These are phyloP conservation scores for Paraconiothyrium brasiliense DNA, from an alignment of 2,329 filamentous ascomycete species.

Conservation along the genomic window DNA sequence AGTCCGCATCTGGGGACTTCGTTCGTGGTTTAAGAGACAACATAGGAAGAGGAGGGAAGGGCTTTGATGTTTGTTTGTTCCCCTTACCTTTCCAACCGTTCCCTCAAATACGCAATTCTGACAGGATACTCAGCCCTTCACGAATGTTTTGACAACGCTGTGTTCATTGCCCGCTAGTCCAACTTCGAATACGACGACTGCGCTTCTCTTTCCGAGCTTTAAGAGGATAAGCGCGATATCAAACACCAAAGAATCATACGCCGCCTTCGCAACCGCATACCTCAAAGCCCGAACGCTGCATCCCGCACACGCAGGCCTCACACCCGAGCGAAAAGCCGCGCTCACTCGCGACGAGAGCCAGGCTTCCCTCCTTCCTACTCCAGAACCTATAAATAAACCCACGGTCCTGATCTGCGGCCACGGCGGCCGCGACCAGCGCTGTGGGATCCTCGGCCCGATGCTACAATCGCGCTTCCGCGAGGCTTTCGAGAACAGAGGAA, in stretches of 20 bases:
- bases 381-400: slow-evolving; percentile 54
- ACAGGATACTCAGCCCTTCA: slow-evolving; percentile 71
- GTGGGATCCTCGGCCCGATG: slow-evolving; percentile 80
- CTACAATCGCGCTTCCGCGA: slow-evolving; percentile 75
- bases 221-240: slow-evolving; percentile 79
- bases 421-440: slow-evolving; percentile 80
- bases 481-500: slow-evolving; percentile 62
- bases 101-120: neutral
- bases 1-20: slow-evolving; percentile 60
- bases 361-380: slow-evolving; percentile 61
- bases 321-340: slow-evolving; percentile 60
- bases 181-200: slow-evolving; percentile 53
- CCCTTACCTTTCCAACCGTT: slow-evolving; percentile 7
- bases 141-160: slow-evolving; percentile 80
- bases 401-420: slow-evolving; percentile 86
- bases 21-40: slow-evolving; percentile 74
- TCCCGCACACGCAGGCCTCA: slow-evolving; percentile 65
- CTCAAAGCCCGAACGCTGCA: slow-evolving; percentile 72
- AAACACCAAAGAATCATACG: slow-evolving; percentile 65
- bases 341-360: slow-evolving; percentile 59
- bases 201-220: slow-evolving; percentile 83
- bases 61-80: slow-evolving; percentile 56
- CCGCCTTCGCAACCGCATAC: slow-evolving; percentile 69
- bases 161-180: slow-evolving; percentile 72
- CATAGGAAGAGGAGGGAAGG: slow-evolving; percentile 54